Evolutionary conservation across 2,329 filamentous ascomycete genomes (phyloP), one percentile per base, ranked within the genome.

Genomic region (Stagonosporopsis vannaccii): DNA sequence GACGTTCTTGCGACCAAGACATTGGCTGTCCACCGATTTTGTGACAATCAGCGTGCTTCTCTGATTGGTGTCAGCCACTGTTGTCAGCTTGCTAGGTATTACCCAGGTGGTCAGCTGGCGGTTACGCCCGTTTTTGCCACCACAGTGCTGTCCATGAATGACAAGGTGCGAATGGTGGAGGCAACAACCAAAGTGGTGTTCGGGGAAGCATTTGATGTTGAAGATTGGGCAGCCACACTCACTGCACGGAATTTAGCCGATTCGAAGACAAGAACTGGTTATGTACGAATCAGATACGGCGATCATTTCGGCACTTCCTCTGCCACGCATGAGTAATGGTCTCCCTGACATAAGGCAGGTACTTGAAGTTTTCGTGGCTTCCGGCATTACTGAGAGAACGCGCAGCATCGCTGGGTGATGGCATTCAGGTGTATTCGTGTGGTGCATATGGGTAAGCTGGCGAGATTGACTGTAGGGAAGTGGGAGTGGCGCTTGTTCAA

Each of bases 101-200:
- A 6, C 46, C 47, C 47, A 56, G 26, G 32, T 33, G 22, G 52
- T 25, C 6, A n/a, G n/a, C 17, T 41, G 37, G 15, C 46, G 49
- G 22, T 26, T 33, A 22, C 35, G 13, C 15, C 35, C 23, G 19
- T 48, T 17, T 20, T 15, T 32, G 19, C 33, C 17, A n/a, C 42
- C 12, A 15, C 51, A 49, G 3, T 28, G 22, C 13, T 23, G 22
- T 6, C 26, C 22, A 5, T 19, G 40, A 2, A 41, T 4, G 6
- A 59, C 51, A 9, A 43, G 37, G 2, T 39, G 47, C 22, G 56
- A 51, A 13, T 59, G 51, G 2, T 11, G 12, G 17, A 28, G 51
- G 23, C 51, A 59, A 43, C 51, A 56, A 1, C 41, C 23, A 23
- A 56, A 56, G 20, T 51, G 47, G n/a, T 46, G 45, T 6, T 51